Evolutionary conservation across 2,329 filamentous ascomycete genomes (phyloP), one percentile per base, ranked within the genome.

Genomic region (Alternaria sp.): DNA sequence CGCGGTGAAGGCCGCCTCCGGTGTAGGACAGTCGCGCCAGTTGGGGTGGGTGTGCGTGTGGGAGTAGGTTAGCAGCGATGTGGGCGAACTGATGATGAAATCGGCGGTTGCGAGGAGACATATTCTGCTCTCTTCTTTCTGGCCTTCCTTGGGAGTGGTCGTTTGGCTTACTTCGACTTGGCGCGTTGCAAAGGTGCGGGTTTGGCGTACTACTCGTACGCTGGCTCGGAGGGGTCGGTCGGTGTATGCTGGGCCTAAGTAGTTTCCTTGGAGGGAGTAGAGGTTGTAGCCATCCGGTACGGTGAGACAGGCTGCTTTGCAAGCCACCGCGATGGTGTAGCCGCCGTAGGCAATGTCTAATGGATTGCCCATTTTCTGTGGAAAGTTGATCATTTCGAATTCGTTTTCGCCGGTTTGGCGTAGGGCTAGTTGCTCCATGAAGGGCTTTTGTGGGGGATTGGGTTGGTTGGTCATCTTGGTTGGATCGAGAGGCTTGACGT

Each of bases 211-310:
- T 15, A 65, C 67, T 18, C 74, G 72, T 2, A 84, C 81, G 4
- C 65, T 76, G 55, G 79, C 80, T 37, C 69, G 68, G 1, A 86
- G 64, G 15, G 78, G 79, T 20, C 78, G 74, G 25, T 82, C 79
- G 0, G 75, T 82, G 18, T 78, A 72, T 3, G 83, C 80, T 2
- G 85, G 84, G 3, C 84, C 83, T 1, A 84, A 79, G 53, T 81
- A 87, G 60, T 84, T 78, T 0, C 85, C 85, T 0, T 82, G 66
- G 0, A 83, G 68, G 0, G 84, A 84, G 68, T 86, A 86, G 5
- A 86, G 73, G 3, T 79, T 75, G 69, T 84, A 81, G 2, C 66
- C 69, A 0, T 69, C 11, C 0, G 80, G 74, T 0, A 83, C 79
- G 1, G 81, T 81, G 3, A 75, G 70, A 47, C 67, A 80, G 0